Conservation (phyloP, 2,329 filamentous ascomycete genomes). For the Trichoderma polysporum region DNA sequence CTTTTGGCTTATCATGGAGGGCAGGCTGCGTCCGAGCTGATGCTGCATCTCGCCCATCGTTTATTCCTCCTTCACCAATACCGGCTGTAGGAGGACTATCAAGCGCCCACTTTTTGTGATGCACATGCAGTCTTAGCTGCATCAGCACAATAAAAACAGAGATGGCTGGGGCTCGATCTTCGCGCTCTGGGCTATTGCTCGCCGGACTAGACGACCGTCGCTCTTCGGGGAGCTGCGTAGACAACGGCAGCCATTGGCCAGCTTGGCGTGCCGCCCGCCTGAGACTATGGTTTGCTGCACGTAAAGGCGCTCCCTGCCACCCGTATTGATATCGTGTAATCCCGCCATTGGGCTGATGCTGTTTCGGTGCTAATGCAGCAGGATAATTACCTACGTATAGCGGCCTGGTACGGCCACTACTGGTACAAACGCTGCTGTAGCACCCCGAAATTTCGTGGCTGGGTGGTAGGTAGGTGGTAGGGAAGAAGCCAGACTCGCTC, state of each 20-base stretch:
- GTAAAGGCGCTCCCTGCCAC: constrained; percentile 16
- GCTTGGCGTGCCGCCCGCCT: constrained; percentile 13
- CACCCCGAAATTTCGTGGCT: constrained; percentile 18
- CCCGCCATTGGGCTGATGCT: constrained; percentile 30
- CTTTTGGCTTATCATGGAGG: constrained; percentile 17
- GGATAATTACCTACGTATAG: constrained; percentile 12
- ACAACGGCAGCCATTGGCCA: constrained; percentile 11
- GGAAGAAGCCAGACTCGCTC: not conserved
- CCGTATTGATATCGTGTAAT: constrained; percentile 34
- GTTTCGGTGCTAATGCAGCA: constrained; percentile 26
- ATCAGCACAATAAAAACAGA: constrained; percentile 17
- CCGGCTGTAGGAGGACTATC: constrained; percentile 12
- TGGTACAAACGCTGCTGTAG: not conserved
- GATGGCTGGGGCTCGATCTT: constrained; percentile 23
- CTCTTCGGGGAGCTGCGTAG: constrained; percentile 1
- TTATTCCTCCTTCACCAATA: constrained; percentile 4
- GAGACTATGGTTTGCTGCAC: constrained; percentile 18
- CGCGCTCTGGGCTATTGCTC: constrained; percentile 10
- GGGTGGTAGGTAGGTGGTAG: no score
- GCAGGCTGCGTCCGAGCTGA: constrained; percentile 21
- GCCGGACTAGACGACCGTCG: constrained; percentile 4
- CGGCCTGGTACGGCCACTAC: not conserved
- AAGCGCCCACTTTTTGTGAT: constrained; percentile 14
- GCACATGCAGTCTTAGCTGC: constrained; percentile 19
- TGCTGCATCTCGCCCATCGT: constrained; percentile 17